Percentiles rank a stretch among this genome's conserved stretches.
Conservation (phyloP, 2,329 filamentous ascomycete species). For the Magnaporthiopsis rhizophila region DNA sequence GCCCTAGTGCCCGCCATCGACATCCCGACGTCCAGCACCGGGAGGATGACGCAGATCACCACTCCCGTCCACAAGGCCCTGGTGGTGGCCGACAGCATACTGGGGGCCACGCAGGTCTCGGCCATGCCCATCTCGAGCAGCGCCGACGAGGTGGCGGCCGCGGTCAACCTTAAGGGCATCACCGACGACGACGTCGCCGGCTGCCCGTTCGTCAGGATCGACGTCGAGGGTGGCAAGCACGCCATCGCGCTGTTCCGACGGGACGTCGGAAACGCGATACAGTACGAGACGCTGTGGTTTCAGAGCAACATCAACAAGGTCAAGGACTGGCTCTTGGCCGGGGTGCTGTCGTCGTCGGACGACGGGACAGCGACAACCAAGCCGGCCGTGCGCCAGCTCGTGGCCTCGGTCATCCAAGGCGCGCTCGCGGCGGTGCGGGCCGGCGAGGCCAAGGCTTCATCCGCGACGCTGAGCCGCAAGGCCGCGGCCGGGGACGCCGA, state of each 20-base stretch:
- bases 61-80: constrained; percentile 81
- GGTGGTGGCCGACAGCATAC: constrained; percentile 64
- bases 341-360: constrained; percentile 28
- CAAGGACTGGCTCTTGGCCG: constrained; percentile 55
- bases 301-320: constrained; percentile 60
- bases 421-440: constrained; percentile 41
- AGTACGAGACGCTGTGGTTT: constrained; percentile 69
- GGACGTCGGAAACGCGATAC: constrained; percentile 59
- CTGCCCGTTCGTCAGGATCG: constrained; percentile 49
- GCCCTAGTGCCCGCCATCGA: constrained; percentile 71
- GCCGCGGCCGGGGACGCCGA: constrained; percentile 41
- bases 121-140: constrained; percentile 29
- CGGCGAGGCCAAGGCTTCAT: constrained; percentile 35
- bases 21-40: constrained; percentile 56
- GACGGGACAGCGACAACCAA: constrained; percentile 42
- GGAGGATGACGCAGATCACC: constrained; percentile 57
- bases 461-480: constrained; percentile 22
- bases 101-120: constrained; percentile 52
- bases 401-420: constrained; percentile 57
- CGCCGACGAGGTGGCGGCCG: constrained; percentile 39
- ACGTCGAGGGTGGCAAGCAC: constrained; percentile 52
- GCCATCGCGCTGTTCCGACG: constrained; percentile 62
- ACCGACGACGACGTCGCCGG: constrained; percentile 30
- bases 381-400: constrained; percentile 55
- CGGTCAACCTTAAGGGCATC: constrained; percentile 38